Evolutionary conservation across 192 early-diverging fungal genomes (phyloP), one percentile per base, ranked within the genome.

Genomic region (Coemansia javaensis): DNA sequence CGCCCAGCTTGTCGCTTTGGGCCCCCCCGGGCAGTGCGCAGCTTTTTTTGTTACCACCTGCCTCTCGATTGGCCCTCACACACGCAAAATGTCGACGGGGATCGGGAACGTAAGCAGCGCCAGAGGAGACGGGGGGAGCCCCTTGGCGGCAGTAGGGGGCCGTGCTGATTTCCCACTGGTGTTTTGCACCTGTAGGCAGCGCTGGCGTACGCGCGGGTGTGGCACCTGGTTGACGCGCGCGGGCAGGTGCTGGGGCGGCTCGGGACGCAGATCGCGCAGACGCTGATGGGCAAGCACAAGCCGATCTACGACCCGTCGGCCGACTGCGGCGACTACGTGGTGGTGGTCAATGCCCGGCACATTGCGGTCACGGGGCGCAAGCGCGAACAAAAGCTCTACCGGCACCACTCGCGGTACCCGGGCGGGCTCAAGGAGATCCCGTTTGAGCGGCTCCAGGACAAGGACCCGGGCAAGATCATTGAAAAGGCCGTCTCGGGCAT

Each of bases 201-300:
- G n/a, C 67, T 88, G 49, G 88, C 86, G 15, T 90, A 88, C 50
- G 90, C 88, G 42, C 80, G 90, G 27, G 82, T 91, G 44, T 97
- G 91, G 91, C 91, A 93, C 64, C 75, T 90, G 33, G 91, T 97
- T 25, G 90, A 94, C 66, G 89, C 89, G 23, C 79, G 82, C 45
- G 86, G 88, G 36, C 81, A 89, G 65, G 78, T 89, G 17, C 82
- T 98, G 22, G 93, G 93, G n/a, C 85, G 85, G 40, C 64, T 98
- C 47, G 81, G 90, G 13, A 80, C 89, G 34, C 79, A 85, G 35
- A 87, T 95, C 37, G 85, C 86, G 55, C 88, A 88, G 32, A 92
- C 91, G 15, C 80, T 98, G 31, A 88, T 92, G 78, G 95, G 95
- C 24, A 98, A 98, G 65, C 90, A 98, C 76, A 95, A 95, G 82